A percentile compares a stretch with the other conserved stretches of the same genome.
These are phyloP conservation scores for Lachnellula subtilissima DNA, from an alignment of 2,329 filamentous ascomycete species.

Conservation along the genomic window DNA sequence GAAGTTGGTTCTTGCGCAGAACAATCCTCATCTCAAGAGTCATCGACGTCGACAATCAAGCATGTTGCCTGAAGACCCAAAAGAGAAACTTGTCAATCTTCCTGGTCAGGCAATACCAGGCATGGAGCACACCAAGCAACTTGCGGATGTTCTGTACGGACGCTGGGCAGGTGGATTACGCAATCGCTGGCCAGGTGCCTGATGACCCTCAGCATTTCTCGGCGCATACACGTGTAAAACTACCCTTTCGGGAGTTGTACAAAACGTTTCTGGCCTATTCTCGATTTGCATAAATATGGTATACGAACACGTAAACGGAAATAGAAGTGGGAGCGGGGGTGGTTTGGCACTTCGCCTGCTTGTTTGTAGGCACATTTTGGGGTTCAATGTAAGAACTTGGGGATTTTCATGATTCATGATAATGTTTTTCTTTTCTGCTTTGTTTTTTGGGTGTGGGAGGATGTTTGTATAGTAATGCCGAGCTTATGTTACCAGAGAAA, in stretches of 20 bases:
- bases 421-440: slow-evolving; percentile 13
- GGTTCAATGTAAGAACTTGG: slow-evolving; percentile 17
- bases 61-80: slow-evolving; percentile 45
- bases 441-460: neutral
- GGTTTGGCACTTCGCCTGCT: no score
- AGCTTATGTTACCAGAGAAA: neutral
- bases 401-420: slow-evolving; percentile 19
- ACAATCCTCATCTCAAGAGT: slow-evolving; percentile 79
- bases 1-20: slow-evolving; percentile 73
- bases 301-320: slow-evolving; percentile 5
- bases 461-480: slow-evolving; percentile 2
- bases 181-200: slow-evolving; percentile 55
- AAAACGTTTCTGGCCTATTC: slow-evolving; percentile 10
- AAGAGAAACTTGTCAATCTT: slow-evolving; percentile 40
- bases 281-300: slow-evolving; percentile 11
- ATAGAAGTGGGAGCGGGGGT: no score
- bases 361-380: slow-evolving; percentile 10
- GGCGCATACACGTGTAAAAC: slow-evolving; percentile 12
- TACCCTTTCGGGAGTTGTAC: slow-evolving; percentile 18
- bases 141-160: slow-evolving; percentile 85
- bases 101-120: slow-evolving; percentile 58
- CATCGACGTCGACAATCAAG: slow-evolving; percentile 56
- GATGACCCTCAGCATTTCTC: slow-evolving; percentile 8
- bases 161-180: slow-evolving; percentile 84
- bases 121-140: slow-evolving; percentile 87